Percentiles rank a stretch among this genome's conserved stretches.
Evolutionary conservation across 176 grass and related monocot species (phyloP).

Genomic region (Tillandsia fasciculata): DNA sequence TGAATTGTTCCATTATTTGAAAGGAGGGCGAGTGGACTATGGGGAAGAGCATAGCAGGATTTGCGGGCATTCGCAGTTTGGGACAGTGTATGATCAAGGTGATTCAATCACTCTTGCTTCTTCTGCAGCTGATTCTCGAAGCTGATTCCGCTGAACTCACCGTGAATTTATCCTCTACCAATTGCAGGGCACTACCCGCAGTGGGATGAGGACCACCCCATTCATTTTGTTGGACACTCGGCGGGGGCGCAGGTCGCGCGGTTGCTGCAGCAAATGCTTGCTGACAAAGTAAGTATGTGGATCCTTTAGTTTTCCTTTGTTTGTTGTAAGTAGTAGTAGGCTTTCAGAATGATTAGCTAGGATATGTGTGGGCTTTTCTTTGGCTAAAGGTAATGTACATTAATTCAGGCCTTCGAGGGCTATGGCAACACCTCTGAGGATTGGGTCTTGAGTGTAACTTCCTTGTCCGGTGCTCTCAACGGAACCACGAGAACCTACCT

Average conservation of each 20-base stretch:
- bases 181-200: conserved; percentile 46
- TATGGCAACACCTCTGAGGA: conserved; percentile 40
- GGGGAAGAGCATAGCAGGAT: conserved; percentile 60
- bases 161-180: neutral
- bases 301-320: neutral
- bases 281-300: conserved; percentile 35
- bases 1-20: conserved; percentile 85
- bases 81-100: conserved; percentile 46
- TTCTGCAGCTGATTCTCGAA: neutral
- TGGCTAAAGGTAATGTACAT: neutral
- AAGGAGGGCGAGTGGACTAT: conserved; percentile 73
- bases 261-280: conserved; percentile 92
- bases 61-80: conserved; percentile 45
- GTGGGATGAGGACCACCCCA: conserved; percentile 62
- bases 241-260: conserved; percentile 64
- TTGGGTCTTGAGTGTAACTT: conserved; percentile 73
- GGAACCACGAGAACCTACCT: conserved; percentile 59
- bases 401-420: conserved; percentile 45
- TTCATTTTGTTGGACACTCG: conserved; percentile 80
- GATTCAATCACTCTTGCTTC: neutral
- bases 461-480: conserved; percentile 72
- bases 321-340: neutral
- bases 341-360: neutral
- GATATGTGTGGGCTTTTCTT: neutral
- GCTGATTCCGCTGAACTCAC: neutral